Evolutionary conservation across 225 moss, liverwort and hornwort species (phyloP).

Genomic region (Marchantia polymorpha): DNA sequence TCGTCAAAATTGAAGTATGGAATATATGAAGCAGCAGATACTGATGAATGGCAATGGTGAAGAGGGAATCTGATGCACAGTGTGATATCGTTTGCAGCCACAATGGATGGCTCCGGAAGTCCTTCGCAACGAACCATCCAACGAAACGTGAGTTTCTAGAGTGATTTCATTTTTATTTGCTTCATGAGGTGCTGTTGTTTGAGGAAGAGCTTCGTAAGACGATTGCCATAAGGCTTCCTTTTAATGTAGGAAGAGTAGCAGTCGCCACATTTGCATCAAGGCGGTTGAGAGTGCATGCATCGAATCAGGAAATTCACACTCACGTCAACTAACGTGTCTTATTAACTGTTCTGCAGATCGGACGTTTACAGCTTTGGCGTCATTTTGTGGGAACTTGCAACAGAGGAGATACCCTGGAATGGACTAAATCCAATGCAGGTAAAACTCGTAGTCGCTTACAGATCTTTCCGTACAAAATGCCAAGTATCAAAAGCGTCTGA

Average conservation of each 20-base stretch:
- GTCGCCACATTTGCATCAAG: too few species aligned
- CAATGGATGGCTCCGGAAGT: slow-evolving; percentile 99
- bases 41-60: not conserved
- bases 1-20: too few species aligned
- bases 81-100: slow-evolving; percentile 49
- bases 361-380: slow-evolving; percentile 97
- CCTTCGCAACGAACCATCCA: slow-evolving; percentile 82
- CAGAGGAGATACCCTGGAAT: slow-evolving; percentile 82
- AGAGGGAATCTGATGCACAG: not conserved
- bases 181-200: not conserved
- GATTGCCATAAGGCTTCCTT: not conserved
- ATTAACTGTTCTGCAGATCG: slow-evolving; percentile 41
- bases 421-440: slow-evolving; percentile 89
- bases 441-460: not conserved
- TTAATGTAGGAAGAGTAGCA: too few species aligned
- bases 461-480: not conserved
- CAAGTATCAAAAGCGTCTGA: not conserved
- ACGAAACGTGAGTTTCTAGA: slow-evolving; percentile 51
- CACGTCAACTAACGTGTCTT: too few species aligned
- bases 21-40: too few species aligned
- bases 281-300: too few species aligned
- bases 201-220: not conserved
- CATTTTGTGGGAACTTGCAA: slow-evolving; percentile 88
- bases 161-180: too few species aligned
- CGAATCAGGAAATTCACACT: too few species aligned